Evolutionary conservation across 306 rosid genomes (phyloP).

Genomic region (Quercus suber): DNA sequence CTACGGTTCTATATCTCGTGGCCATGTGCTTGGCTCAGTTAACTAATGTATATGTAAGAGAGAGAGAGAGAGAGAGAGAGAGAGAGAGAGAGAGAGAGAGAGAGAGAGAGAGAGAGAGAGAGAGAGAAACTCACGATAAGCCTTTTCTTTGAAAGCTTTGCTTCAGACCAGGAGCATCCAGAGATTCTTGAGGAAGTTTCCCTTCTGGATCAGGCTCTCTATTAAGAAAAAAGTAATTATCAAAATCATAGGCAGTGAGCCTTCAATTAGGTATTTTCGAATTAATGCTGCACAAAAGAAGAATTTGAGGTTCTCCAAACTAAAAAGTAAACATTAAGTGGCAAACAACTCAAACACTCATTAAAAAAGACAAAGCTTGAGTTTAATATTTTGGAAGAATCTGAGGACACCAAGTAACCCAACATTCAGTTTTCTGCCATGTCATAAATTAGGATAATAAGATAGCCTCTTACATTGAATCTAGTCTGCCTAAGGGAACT

Average conservation of each 20-base stretch:
- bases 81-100: no score
- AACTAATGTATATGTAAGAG: no score
- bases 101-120: no score
- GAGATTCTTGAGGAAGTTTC: slow-evolving; percentile 82
- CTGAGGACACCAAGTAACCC: slow-evolving; percentile 1
- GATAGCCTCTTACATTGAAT: slow-evolving; percentile 56
- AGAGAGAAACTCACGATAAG: slow-evolving; percentile 83
- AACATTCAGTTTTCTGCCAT: slow-evolving; percentile 2
- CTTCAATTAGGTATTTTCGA: neutral
- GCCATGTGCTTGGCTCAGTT: no score
- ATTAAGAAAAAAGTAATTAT: slow-evolving; percentile 13
- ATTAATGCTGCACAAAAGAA: neutral
- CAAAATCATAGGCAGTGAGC: slow-evolving; percentile 16
- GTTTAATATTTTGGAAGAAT: slow-evolving; percentile 19
- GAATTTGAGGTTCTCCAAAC: neutral
- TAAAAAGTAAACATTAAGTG: neutral
- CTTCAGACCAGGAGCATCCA: slow-evolving; percentile 75
- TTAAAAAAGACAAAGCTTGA: slow-evolving; percentile 6
- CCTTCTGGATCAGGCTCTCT: slow-evolving; percentile 93
- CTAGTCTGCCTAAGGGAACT: slow-evolving; percentile 74
- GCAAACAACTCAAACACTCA: neutral
- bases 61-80: no score
- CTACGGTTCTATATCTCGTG: no score
- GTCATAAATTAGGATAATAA: slow-evolving; percentile 16
- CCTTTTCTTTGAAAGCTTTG: slow-evolving; percentile 72